Percentiles rank a stretch among this genome's conserved stretches.
Evolutionary conservation across 2,329 filamentous ascomycete genomes (phyloP).

Genomic region (Fusarium albidum): DNA sequence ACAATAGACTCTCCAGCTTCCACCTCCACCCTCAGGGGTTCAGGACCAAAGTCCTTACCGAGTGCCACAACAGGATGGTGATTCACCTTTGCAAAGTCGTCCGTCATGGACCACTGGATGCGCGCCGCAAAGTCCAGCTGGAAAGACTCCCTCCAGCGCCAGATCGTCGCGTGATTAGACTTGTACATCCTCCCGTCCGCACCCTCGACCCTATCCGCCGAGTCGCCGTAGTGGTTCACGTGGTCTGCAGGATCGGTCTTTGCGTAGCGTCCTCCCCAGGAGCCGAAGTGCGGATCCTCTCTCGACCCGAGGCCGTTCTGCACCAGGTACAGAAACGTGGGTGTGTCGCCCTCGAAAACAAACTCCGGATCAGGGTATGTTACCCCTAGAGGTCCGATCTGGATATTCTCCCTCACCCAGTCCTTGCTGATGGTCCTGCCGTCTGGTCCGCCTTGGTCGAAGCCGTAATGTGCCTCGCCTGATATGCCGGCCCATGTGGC

Average conservation of each 20-base stretch:
- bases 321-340: constrained; percentile 54
- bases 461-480: constrained; percentile 41
- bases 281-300: constrained; percentile 55
- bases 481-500: constrained; percentile 65
- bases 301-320: constrained; percentile 46
- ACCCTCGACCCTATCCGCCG: constrained; percentile 38
- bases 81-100: constrained; percentile 45
- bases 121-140: background rate
- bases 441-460: constrained; percentile 47
- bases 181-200: constrained; percentile 35
- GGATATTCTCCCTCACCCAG: constrained; percentile 62
- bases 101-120: constrained; percentile 12
- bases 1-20: constrained; percentile 48
- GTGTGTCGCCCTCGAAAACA: constrained; percentile 61
- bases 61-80: constrained; percentile 55
- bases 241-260: constrained; percentile 37
- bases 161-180: background rate
- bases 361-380: constrained; percentile 56
- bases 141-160: background rate
- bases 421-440: constrained; percentile 53
- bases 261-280: constrained; percentile 58
- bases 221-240: constrained; percentile 40
- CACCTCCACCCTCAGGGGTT: constrained; percentile 48
- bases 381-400: constrained; percentile 53
- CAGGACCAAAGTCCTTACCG: constrained; percentile 50